phyloP scores from a whole-genome alignment of 179 eudicot species.

The Silene vulgaris region DNA sequence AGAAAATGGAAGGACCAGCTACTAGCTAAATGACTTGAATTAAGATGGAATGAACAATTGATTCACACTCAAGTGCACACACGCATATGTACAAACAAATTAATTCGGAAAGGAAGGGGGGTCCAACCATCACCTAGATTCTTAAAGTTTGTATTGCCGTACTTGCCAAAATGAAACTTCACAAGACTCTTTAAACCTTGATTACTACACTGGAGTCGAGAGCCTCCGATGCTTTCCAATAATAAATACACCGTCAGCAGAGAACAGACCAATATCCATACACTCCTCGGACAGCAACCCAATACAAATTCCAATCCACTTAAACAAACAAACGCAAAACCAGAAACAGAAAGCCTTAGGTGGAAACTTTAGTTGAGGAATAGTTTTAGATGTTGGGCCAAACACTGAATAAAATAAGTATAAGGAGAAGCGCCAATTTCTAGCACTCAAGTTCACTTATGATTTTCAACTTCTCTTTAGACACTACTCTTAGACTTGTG shows the following conservation, averaged over 20 bases:
- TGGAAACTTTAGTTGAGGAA: neutral
- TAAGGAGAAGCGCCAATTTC: too few relatives aligned
- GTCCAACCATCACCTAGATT: neutral
- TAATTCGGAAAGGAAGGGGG: neutral
- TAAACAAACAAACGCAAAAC: neutral
- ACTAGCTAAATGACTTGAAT: neutral
- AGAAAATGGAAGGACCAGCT: constrained; percentile 4
- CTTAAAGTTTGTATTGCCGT: neutral
- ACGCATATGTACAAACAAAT: neutral
- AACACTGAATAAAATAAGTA: too few relatives aligned
- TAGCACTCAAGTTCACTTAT: too few relatives aligned
- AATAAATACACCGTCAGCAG: too few relatives aligned
- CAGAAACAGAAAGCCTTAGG: neutral
- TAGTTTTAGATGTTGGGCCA: too few relatives aligned
- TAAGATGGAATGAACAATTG: neutral
- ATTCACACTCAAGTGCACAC: neutral
- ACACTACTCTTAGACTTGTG: neutral
- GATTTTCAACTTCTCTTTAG: neutral
- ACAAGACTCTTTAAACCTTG: neutral
- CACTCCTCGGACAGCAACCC: neutral
- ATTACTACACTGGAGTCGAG: too few relatives aligned
- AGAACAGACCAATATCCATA: too few relatives aligned
- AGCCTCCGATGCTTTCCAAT: too few relatives aligned
- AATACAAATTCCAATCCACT: neutral
- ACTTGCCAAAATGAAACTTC: neutral